Percentiles rank a stretch among this genome's conserved stretches.
Evolutionary conservation across 768 basidiomycete genomes (phyloP).

Genomic region (Mycena vitilis): DNA sequence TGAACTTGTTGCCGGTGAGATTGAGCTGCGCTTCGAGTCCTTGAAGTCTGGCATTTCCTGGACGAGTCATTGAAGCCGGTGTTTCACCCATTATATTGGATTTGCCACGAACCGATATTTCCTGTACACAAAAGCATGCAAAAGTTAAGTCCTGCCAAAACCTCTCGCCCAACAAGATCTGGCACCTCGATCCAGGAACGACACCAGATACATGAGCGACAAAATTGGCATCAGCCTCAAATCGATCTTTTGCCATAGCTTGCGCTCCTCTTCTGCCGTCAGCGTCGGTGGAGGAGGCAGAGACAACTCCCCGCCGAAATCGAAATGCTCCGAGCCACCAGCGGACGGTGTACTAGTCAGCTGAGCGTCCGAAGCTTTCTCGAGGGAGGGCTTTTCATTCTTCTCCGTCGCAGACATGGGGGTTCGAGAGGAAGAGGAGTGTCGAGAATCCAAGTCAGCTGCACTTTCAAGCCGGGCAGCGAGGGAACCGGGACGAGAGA

Average conservation of each 20-base stretch:
- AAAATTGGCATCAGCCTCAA: slow-evolving; percentile 68
- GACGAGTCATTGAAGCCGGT: slow-evolving; percentile 7
- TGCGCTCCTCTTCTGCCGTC: slow-evolving; percentile 62
- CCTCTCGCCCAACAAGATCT: neutral
- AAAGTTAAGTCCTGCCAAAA: neutral
- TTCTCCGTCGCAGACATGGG: slow-evolving; percentile 24
- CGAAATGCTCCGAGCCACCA: slow-evolving; percentile 34
- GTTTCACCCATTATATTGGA: neutral
- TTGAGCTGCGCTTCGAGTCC: slow-evolving; percentile 68
- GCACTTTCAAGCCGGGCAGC: slow-evolving; percentile 5
- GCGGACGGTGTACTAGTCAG: slow-evolving; percentile 1
- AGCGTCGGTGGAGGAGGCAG: slow-evolving; percentile 60
- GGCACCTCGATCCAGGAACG: slow-evolving; percentile 67
- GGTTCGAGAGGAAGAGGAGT: neutral
- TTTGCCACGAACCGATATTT: slow-evolving; percentile 60
- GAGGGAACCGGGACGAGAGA: no score
- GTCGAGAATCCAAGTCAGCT: neutral
- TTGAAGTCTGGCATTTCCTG: slow-evolving; percentile 75
- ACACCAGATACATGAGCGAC: slow-evolving; percentile 68
- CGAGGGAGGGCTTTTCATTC: slow-evolving; percentile 13
- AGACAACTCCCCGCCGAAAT: slow-evolving; percentile 58
- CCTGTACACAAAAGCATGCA: slow-evolving; percentile 46
- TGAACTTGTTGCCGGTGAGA: slow-evolving; percentile 70
- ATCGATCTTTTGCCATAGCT: slow-evolving; percentile 70
- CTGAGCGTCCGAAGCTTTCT: slow-evolving; percentile 26